These are phyloP conservation scores for Aristolochia fimbriata DNA, from an alignment of 164 flowering plant genomes.

Conservation along the genomic window DNA sequence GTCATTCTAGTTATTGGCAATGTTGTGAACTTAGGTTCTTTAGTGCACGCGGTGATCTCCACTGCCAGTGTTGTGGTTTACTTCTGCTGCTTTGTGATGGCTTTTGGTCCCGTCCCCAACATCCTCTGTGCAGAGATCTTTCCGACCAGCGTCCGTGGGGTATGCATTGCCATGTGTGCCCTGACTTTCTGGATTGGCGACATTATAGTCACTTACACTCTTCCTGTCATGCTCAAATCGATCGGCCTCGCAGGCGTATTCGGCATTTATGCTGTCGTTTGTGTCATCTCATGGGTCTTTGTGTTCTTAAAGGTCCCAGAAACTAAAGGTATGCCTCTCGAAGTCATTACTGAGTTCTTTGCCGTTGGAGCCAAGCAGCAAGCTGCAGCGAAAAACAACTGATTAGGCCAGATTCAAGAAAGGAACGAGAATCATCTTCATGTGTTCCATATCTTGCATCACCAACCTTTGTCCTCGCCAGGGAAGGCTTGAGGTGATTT, in stretches of 20 bases:
- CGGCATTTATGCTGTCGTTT: slow-evolving; percentile 64
- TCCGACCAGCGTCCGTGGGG: slow-evolving; percentile 87
- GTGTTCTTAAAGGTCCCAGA: slow-evolving; percentile 88
- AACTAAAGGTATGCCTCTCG: slow-evolving; percentile 97
- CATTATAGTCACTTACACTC: slow-evolving; percentile 80
- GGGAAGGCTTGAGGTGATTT: no score
- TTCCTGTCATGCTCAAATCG: slow-evolving; percentile 68
- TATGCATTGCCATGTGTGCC: slow-evolving; percentile 92
- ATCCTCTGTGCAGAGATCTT: slow-evolving; percentile 92
- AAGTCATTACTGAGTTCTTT: slow-evolving; percentile 89
- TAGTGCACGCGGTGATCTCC: slow-evolving; percentile 57
- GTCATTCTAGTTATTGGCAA: slow-evolving; percentile 49
- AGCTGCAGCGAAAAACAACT: background rate
- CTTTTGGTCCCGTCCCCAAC: slow-evolving; percentile 87
- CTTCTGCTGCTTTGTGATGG: slow-evolving; percentile 85
- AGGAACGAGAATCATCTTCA: background rate
- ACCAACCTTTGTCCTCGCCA: background rate
- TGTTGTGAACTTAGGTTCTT: slow-evolving; percentile 27
- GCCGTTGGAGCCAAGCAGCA: slow-evolving; percentile 67
- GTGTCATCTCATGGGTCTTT: slow-evolving; percentile 67
- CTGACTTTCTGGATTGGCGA: slow-evolving; percentile 75
- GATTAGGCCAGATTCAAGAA: no score
- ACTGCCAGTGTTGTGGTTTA: slow-evolving; percentile 64
- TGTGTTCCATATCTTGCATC: background rate
- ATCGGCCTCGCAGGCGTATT: slow-evolving; percentile 88